These are phyloP conservation scores for Synchytrium microbalum DNA, from an alignment of 371 early-diverging fungal genomes.

Conservation along the genomic window DNA sequence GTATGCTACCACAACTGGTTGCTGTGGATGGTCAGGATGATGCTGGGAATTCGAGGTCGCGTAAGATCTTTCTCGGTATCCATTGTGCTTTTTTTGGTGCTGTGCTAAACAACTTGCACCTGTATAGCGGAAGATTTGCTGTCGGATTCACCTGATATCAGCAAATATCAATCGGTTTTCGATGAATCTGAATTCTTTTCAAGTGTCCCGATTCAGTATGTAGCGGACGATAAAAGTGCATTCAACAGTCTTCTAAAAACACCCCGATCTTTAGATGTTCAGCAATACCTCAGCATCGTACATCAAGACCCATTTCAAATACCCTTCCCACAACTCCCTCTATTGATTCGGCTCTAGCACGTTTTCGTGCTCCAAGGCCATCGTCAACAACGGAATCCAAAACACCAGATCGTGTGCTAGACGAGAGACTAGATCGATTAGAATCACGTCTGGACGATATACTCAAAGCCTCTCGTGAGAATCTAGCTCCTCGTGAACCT, in stretches of 20 bases:
- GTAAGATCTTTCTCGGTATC: neutral
- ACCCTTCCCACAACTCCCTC: neutral
- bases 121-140: neutral
- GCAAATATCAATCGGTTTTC: neutral
- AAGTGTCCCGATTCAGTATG: neutral
- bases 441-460: neutral
- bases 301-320: neutral
- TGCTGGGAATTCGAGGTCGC: neutral
- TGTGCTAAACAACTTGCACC: neutral
- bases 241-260: too few species aligned
- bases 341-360: neutral
- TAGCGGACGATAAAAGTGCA: too few species aligned
- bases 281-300: too few species aligned
- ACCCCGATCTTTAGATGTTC: too few species aligned
- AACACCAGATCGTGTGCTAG: neutral
- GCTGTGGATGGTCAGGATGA: constrained; percentile 19
- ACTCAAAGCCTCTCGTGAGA: neutral
- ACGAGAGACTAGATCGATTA: neutral
- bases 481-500: neutral
- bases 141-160: neutral
- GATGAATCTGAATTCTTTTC: neutral
- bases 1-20: constrained; percentile 18
- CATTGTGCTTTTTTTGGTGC: neutral
- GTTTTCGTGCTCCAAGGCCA: neutral
- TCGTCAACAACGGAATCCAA: neutral